Percentiles rank a stretch among this genome's conserved stretches.
These are phyloP conservation scores for Erodium moschatum DNA, from an alignment of 441 rosid species.

Conservation along the genomic window DNA sequence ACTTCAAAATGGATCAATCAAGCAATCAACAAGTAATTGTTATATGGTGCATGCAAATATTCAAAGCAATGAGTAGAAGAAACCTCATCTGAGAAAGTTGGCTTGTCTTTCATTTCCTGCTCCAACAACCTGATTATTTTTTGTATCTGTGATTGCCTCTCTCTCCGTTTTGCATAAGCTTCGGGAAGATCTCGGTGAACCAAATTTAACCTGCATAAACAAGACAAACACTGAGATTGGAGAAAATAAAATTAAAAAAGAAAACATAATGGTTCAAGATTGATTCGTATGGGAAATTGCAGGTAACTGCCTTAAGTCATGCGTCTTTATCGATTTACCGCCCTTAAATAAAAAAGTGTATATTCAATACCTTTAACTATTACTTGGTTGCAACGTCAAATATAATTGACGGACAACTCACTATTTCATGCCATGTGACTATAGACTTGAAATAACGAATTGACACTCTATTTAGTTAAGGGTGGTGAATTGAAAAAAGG, in stretches of 20 bases:
- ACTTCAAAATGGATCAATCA: not conserved
- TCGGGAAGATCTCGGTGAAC: slow-evolving; percentile 63
- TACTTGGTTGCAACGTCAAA: too few relatives aligned
- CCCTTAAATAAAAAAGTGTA: too few relatives aligned
- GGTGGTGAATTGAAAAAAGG: too few relatives aligned
- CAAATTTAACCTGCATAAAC: slow-evolving; percentile 53
- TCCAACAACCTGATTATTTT: slow-evolving; percentile 45
- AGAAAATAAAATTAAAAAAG: not conserved
- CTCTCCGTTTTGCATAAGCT: slow-evolving; percentile 62
- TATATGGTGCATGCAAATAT: not conserved
- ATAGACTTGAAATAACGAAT: too few relatives aligned
- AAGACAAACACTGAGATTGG: slow-evolving; percentile 12
- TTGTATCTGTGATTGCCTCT: slow-evolving; percentile 39
- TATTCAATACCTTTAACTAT: too few relatives aligned
- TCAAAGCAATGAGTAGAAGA: slow-evolving; percentile 10
- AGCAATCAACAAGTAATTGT: not conserved
- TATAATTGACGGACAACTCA: too few relatives aligned
- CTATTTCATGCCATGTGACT: too few relatives aligned
- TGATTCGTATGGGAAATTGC: slow-evolving; percentile 2
- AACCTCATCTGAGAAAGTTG: slow-evolving; percentile 44
- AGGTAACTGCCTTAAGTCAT: too few relatives aligned
- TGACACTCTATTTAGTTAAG: too few relatives aligned
- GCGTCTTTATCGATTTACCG: too few relatives aligned
- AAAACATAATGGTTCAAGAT: not conserved
- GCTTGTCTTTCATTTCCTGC: slow-evolving; percentile 49